Percentiles rank a stretch among this genome's conserved stretches.
Conservation (phyloP, 495 filamentous ascomycete genomes). For the Clohesyomyces aquaticus region DNA sequence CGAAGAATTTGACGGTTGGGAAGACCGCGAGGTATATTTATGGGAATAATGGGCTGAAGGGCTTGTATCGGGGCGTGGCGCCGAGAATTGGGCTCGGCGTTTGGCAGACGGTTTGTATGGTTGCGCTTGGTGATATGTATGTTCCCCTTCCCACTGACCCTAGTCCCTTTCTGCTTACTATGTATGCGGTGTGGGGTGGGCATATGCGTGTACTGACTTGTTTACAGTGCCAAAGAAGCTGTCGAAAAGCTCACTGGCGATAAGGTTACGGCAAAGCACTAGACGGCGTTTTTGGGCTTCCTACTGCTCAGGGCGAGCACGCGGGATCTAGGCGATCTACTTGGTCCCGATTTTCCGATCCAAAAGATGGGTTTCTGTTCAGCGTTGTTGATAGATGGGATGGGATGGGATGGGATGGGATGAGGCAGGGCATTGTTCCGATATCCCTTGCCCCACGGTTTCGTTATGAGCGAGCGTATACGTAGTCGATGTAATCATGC, state of each 20-base stretch:
- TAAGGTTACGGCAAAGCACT: constrained; percentile 95
- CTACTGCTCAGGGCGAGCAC: no score
- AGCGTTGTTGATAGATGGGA: no score
- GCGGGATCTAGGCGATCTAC: neutral
- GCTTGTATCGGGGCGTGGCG: constrained; percentile 92
- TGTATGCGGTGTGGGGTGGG: no score
- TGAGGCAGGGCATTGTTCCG: no score
- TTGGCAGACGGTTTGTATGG: constrained; percentile 99
- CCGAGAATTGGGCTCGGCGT: constrained; percentile 92
- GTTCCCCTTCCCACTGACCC: constrained; percentile 47
- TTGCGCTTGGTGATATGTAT: constrained; percentile 98
- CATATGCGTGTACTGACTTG: constrained; percentile 50
- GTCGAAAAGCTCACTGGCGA: constrained; percentile 98
- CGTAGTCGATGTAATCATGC: no score
- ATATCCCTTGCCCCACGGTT: no score
- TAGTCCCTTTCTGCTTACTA: constrained; percentile 15
- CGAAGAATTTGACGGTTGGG: constrained; percentile 96
- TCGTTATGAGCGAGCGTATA: no score
- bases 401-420: no score
- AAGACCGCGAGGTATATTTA: constrained; percentile 96
- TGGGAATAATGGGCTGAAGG: constrained; percentile 80
- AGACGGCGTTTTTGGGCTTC: constrained; percentile 47
- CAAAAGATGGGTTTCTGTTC: no score
- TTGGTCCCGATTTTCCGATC: neutral
- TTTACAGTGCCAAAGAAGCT: constrained; percentile 85